Base-by-base conservation (phyloP, 1,139 yeast species). In the Arxiozyma slooffiae region DNA sequence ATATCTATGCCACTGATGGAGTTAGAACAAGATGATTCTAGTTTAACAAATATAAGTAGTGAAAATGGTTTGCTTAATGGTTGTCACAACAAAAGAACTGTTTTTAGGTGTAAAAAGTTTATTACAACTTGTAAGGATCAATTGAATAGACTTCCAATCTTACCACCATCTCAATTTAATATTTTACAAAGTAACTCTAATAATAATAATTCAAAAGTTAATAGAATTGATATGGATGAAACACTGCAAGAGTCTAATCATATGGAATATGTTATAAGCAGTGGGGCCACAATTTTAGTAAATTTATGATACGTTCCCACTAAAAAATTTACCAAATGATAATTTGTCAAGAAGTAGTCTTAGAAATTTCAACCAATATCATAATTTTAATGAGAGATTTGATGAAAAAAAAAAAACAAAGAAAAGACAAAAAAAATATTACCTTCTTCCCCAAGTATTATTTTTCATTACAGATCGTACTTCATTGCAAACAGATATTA, bases 361-460 rank as follows among this genome's bases (percentile, higher is more conserved):
- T 24, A 17, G 36, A 34, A 42, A 42, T 7, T 7, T 42, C 21
- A 41, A 41, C 7, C 24, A 17, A 26, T 26, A 41, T 41, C 16
- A 21, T 9, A 53, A 49, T 6, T 48, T 47, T 24, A 54, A 50
- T 11, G 52, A 53, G 3, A 53, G 52, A 14, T 49, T 48, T 9
- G 50, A 54, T 21, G 52, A 53, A 11, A 49, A 48, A 36, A 51
- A 46, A 9, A 48, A 56, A 18, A 49, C 63, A 58, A 45, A 60
- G 54, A 48, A 44, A 21, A 58, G 60, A 37, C 55, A 55, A 48
- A 44, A 21, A 58, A 59, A 37, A 55, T 59, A 9, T 59, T 65
- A 53, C 68, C 68, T 9, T 65, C 68, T 2, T 64, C 68, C 6
- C 68, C 68, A 7, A 58, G 62, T 14, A 61, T 61, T 46, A 61